phyloP scores from a whole-genome alignment of 768 basidiomycete genomes.

The Podaxis sp. region DNA sequence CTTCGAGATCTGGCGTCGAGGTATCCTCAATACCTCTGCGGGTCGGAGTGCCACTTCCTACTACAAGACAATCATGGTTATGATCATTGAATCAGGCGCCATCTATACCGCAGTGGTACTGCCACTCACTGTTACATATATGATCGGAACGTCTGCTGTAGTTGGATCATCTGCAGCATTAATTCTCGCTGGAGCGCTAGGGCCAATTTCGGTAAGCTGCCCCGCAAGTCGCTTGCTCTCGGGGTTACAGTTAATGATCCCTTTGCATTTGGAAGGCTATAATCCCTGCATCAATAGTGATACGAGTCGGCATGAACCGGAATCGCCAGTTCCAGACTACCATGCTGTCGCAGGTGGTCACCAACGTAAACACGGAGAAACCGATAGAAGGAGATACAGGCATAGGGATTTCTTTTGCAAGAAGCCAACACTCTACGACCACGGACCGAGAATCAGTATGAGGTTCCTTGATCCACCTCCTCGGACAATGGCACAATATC shows the following conservation, averaged over 20 bases:
- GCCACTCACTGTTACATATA: neutral
- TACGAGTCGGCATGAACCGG: neutral
- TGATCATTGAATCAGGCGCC: slow-evolving; percentile 1
- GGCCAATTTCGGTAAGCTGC: neutral
- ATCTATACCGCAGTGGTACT: neutral
- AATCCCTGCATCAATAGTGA: neutral
- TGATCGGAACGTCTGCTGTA: neutral
- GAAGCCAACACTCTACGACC: neutral
- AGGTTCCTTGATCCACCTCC: no score
- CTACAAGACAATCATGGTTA: neutral
- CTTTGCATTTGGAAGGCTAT: neutral
- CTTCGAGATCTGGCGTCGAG: neutral
- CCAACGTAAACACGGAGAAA: neutral
- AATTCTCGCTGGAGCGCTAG: neutral
- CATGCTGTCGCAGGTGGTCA: neutral
- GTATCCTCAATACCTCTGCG: neutral
- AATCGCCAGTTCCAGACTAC: neutral
- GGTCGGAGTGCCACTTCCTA: neutral
- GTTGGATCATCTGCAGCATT: neutral
- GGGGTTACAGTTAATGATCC: no score
- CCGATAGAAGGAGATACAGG: neutral
- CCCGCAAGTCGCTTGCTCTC: neutral
- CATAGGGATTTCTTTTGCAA: neutral
- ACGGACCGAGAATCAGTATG: no score
- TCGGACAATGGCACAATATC: no score